Evolutionary conservation across 2,329 filamentous ascomycete species (phyloP), one percentile per base, ranked within the genome.

Genomic region (Neonectria faginata): DNA sequence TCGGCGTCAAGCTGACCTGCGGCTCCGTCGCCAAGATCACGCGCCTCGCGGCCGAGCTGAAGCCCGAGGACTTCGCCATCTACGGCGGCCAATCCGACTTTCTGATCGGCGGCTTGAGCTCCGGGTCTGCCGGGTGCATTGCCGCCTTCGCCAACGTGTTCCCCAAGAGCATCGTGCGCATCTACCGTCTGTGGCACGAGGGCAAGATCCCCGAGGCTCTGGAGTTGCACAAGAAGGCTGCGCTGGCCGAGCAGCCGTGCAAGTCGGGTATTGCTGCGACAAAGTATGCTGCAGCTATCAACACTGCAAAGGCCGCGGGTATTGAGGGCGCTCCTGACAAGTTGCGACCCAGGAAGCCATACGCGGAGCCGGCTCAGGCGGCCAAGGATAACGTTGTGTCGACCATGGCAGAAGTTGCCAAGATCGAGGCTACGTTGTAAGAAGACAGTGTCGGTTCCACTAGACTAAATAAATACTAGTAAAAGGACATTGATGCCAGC

Each of bases 1-100:
- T 91, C 42, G 90, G 89, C 42, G 87, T 89, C 51, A 92, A 92
- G 79, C 79, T 92, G 54, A 92, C 90, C 1, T 92, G 91, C 73
- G 91, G 90, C 20, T 89, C 87, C 67, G 91, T 92, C 31, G 91
- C 89, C 55, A 93, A 92, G 76, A 85, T 93, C 60, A 87, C 88
- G 2, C 82, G 91, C 1, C 83, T 93, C 1, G 77, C 78, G 0
- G 82, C 81, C 12, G 76, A 81, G 66, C 77, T 92, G 52, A 76
- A 82, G 0, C 75, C 84, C 0, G 82, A 85, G 1, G 74, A 82
- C 3, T 94, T 94, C 73, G 85, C 89, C 0, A 86, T 88, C 0
- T 93, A 88, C 71, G 91, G 90, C 2, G 92, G 92, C 0, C 91
- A 93, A 79, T 88, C 86, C 1, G 91, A 94, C 73, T 93, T 92